Percentiles rank a stretch among this genome's conserved stretches.
phyloP scores from a whole-genome alignment of 495 filamentous ascomycete species.

The Hypoxylon lienhwacheense region DNA sequence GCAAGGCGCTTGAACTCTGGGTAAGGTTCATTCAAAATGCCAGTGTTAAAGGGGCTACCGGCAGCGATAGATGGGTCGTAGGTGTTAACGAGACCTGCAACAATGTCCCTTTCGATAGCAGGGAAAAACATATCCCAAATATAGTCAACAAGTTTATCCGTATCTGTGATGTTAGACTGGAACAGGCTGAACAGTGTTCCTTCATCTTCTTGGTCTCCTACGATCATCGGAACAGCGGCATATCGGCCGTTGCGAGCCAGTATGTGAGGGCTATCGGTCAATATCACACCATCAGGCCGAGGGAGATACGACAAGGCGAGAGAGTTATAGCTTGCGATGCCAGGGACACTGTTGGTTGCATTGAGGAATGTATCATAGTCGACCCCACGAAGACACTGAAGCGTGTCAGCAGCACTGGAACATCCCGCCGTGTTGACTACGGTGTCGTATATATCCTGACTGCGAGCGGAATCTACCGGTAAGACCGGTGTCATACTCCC shows the following conservation, averaged over 20 bases:
- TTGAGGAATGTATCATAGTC: conserved; percentile 63
- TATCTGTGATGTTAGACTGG: conserved; percentile 64
- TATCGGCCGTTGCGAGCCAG: conserved; percentile 55
- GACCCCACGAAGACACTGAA: conserved; percentile 62
- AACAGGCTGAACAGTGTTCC: conserved; percentile 64
- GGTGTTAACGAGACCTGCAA: conserved; percentile 57
- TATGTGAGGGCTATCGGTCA: conserved; percentile 59
- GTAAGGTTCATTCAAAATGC: conserved; percentile 64
- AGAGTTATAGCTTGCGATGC: conserved; percentile 63
- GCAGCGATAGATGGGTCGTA: conserved; percentile 55
- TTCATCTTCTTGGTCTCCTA: conserved; percentile 62
- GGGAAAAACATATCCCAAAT: conserved; percentile 59
- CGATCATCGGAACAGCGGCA: conserved; percentile 60
- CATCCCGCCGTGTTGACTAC: conserved; percentile 66
- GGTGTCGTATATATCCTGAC: conserved; percentile 63
- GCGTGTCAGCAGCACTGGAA: conserved; percentile 53
- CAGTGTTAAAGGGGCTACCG: conserved; percentile 68
- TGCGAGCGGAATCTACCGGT: conserved; percentile 63
- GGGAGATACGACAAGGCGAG: conserved; percentile 66
- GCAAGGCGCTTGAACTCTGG: conserved; percentile 76
- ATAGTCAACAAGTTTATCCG: conserved; percentile 60
- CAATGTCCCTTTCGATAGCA: conserved; percentile 45
- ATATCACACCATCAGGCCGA: conserved; percentile 61
- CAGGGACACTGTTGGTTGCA: conserved; percentile 67
- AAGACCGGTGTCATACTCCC: conserved; percentile 66